phyloP scores from a whole-genome alignment of 2,329 filamentous ascomycete genomes.

The Rutstroemia sp. region DNA sequence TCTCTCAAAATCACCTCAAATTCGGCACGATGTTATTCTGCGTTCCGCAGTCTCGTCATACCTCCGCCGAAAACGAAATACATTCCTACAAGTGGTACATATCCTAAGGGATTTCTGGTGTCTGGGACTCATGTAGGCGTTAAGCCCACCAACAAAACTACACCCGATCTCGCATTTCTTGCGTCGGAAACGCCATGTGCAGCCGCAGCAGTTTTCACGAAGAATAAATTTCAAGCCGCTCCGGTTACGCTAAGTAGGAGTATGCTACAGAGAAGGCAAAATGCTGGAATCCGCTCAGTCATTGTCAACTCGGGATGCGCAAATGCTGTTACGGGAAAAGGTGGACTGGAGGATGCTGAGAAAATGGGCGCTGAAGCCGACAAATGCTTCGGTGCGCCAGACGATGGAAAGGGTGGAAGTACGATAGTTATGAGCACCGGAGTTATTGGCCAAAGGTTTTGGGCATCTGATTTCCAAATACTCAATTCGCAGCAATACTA shows the following conservation, averaged over 20 bases:
- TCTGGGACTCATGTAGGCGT: conserved; percentile 88
- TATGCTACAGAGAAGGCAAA: conserved; percentile 58
- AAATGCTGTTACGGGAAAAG: conserved; percentile 90
- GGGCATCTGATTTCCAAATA: background rate
- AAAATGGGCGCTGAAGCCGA: conserved; percentile 79
- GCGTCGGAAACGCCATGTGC: conserved; percentile 80
- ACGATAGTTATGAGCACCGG: conserved; percentile 99
- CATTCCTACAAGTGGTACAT: conserved; percentile 75
- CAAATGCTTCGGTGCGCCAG: conserved; percentile 44
- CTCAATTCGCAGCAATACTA: background rate
- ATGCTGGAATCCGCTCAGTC: conserved; percentile 68
- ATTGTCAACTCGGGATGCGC: conserved; percentile 95
- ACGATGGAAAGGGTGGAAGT: conserved; percentile 41
- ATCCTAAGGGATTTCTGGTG: conserved; percentile 82
- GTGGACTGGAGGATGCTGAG: conserved; percentile 80
- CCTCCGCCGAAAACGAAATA: conserved; percentile 84
- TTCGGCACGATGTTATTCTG: conserved; percentile 45
- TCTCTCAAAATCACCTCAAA: conserved; percentile 14
- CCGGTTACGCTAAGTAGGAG: conserved; percentile 80
- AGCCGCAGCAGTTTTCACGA: conserved; percentile 90
- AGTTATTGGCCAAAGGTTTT: conserved; percentile 86
- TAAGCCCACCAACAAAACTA: conserved; percentile 84
- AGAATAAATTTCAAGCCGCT: conserved; percentile 96
- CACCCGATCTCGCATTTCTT: conserved; percentile 84
- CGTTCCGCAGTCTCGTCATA: conserved; percentile 49